Evolutionary conservation across 2,329 filamentous ascomycete species (phyloP).

Genomic region (Blumeriella jaapii): DNA sequence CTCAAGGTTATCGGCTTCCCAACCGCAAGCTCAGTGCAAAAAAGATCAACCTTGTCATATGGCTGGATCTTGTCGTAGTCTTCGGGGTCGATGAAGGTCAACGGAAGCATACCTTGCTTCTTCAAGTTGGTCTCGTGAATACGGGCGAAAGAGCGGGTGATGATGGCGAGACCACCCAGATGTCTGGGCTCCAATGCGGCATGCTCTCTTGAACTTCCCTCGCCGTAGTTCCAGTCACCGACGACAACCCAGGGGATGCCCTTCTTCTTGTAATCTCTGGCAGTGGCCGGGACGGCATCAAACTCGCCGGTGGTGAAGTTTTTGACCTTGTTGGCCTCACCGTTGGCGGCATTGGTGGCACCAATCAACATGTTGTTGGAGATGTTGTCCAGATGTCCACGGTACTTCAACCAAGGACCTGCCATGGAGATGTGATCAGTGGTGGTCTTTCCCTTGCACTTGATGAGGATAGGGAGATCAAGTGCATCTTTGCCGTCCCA

Average conservation of each 20-base stretch:
- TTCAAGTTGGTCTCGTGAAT: slow-evolving; percentile 99
- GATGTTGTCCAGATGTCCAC: slow-evolving; percentile 98
- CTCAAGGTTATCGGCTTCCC: slow-evolving; percentile 86
- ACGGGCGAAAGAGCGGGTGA: slow-evolving; percentile 91
- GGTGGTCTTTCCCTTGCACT: slow-evolving; percentile 91
- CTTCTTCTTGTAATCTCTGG: slow-evolving; percentile 97
- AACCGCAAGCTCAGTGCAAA: slow-evolving; percentile 79
- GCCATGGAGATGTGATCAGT: slow-evolving; percentile 98
- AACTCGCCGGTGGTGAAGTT: slow-evolving; percentile 77
- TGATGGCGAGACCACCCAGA: slow-evolving; percentile 93
- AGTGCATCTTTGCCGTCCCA: slow-evolving; percentile 89
- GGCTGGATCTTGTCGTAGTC: slow-evolving; percentile 97
- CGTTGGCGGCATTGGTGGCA: slow-evolving; percentile 91
- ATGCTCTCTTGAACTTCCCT: slow-evolving; percentile 95
- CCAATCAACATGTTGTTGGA: slow-evolving; percentile 99
- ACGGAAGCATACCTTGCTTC: slow-evolving; percentile 99
- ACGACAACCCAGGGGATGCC: slow-evolving; percentile 94
- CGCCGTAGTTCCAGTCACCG: slow-evolving; percentile 99
- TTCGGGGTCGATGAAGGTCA: slow-evolving; percentile 87
- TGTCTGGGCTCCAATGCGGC: slow-evolving; percentile 95
- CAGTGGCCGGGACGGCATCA: slow-evolving; percentile 82
- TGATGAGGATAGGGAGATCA: slow-evolving; percentile 87
- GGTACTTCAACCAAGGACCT: slow-evolving; percentile 96
- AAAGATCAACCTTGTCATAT: slow-evolving; percentile 80
- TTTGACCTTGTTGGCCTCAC: slow-evolving; percentile 94